A percentile compares a stretch with the other conserved stretches of the same genome.
These are phyloP conservation scores for Beauveria bassiana DNA, from an alignment of 2,329 filamentous ascomycete genomes.

Conservation along the genomic window DNA sequence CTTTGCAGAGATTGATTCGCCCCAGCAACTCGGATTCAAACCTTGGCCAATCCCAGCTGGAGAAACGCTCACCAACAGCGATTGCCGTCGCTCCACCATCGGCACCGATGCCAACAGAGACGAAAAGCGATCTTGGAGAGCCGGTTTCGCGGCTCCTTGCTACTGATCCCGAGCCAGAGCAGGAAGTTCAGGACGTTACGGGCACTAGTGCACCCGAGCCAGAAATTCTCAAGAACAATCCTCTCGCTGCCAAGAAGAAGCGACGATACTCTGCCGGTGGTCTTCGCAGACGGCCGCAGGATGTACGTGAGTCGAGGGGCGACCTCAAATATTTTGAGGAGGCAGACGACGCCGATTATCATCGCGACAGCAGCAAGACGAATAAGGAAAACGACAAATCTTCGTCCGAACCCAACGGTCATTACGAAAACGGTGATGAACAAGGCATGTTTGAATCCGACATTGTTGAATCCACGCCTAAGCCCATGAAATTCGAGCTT, in stretches of 20 bases:
- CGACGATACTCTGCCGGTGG: constrained; percentile 84
- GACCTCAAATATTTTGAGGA: constrained; percentile 86
- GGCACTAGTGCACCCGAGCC: constrained; percentile 59
- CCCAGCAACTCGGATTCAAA: constrained; percentile 38
- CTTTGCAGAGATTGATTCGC: constrained; percentile 37
- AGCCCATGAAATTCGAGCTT: constrained; percentile 14
- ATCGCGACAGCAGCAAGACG: neutral
- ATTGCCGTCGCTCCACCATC: neutral
- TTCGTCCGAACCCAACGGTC: neutral
- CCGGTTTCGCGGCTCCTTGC: constrained; percentile 20
- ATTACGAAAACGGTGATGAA: constrained; percentile 51
- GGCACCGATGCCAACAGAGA: constrained; percentile 16
- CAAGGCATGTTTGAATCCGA: constrained; percentile 14
- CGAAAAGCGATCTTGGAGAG: constrained; percentile 27
- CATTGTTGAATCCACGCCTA: neutral
- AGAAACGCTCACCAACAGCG: constrained; percentile 1
- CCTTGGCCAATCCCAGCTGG: constrained; percentile 18
- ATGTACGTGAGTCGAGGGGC: constrained; percentile 64
- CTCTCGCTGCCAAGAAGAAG: constrained; percentile 39
- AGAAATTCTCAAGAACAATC: constrained; percentile 41
- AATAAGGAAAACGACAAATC: neutral
- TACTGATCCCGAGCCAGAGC: constrained; percentile 27
- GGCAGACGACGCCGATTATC: constrained; percentile 68
- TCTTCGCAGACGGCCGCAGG: constrained; percentile 63
- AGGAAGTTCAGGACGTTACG: constrained; percentile 45